Evolutionary conservation across 2,329 filamentous ascomycete species (phyloP).

Genomic region (Furcasterigmium furcatum): DNA sequence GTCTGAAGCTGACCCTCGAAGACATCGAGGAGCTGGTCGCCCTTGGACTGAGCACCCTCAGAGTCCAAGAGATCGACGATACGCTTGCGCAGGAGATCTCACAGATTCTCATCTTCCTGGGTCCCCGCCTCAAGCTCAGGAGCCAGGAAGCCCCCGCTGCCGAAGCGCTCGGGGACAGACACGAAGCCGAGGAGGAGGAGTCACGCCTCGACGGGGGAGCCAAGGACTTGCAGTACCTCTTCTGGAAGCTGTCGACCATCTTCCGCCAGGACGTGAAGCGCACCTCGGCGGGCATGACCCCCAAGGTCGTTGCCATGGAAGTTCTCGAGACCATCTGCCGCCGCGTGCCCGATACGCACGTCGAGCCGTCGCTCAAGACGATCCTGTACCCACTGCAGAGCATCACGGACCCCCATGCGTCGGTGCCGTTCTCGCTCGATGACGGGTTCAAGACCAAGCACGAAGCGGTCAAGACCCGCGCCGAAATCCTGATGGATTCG

Average conservation of each 20-base stretch:
- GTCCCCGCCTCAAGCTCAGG: slow-evolving; percentile 43
- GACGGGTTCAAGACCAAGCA: slow-evolving; percentile 66
- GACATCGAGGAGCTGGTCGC: slow-evolving; percentile 60
- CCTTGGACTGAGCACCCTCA: slow-evolving; percentile 50
- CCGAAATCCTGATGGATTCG: slow-evolving; percentile 74
- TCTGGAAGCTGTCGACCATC: slow-evolving; percentile 74
- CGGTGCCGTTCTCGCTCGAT: slow-evolving; percentile 68
- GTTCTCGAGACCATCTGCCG: slow-evolving; percentile 69
- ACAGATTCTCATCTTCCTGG: slow-evolving; percentile 81
- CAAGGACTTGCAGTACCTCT: slow-evolving; percentile 65
- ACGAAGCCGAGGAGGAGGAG: slow-evolving; percentile 30
- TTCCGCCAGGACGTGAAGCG: slow-evolving; percentile 72
- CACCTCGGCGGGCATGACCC: slow-evolving; percentile 60
- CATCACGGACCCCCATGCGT: slow-evolving; percentile 76
- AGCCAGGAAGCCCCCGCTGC: slow-evolving; percentile 27
- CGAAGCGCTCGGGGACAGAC: slow-evolving; percentile 38
- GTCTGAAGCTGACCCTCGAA: slow-evolving; percentile 62
- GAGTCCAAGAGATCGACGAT: slow-evolving; percentile 63
- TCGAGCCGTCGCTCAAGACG: slow-evolving; percentile 60
- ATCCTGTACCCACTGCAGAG: slow-evolving; percentile 67
- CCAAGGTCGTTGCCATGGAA: slow-evolving; percentile 73
- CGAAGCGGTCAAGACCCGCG: slow-evolving; percentile 67
- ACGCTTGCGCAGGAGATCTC: slow-evolving; percentile 74
- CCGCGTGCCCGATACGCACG: slow-evolving; percentile 53
- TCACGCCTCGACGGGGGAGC: slow-evolving; percentile 18